These are phyloP conservation scores for Schoenoplectus tabernaemontani DNA, from an alignment of 202 grass and related monocot species.

Conservation along the genomic window DNA sequence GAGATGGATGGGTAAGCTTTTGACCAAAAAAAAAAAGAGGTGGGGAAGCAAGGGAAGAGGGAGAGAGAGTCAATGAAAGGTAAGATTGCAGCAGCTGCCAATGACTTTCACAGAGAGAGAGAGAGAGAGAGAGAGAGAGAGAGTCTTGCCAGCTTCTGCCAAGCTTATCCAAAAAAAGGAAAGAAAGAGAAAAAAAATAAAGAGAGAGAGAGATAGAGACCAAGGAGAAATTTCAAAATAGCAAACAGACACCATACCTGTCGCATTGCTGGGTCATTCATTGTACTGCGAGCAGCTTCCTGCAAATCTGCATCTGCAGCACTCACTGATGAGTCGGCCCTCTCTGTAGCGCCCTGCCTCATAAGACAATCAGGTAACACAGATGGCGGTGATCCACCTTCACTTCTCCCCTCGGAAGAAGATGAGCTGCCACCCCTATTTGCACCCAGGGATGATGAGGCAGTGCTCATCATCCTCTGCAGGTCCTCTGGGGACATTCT, in stretches of 20 bases:
- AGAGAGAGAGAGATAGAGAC: too few relatives aligned
- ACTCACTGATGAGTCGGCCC: background rate
- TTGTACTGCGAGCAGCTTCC: conserved; percentile 65
- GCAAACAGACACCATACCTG: conserved; percentile 42
- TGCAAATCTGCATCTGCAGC: conserved; percentile 40
- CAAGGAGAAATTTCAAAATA: background rate
- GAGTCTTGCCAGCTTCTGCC: too few relatives aligned
- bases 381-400: conserved; percentile 26
- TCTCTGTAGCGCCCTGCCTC: background rate
- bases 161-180: too few relatives aligned
- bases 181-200: too few relatives aligned
- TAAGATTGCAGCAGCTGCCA: background rate
- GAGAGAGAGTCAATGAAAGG: background rate
- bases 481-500: conserved; percentile 83
- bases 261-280: conserved; percentile 90
- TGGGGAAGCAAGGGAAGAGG: background rate
- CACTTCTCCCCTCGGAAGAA: conserved; percentile 17
- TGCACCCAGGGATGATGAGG: conserved; percentile 55
- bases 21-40: background rate
- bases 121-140: background rate
- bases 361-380: conserved; percentile 13
- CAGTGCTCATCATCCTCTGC: conserved; percentile 65
- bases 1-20: background rate
- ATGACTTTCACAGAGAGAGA: background rate
- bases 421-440: conserved; percentile 19